Percentiles rank a stretch among this genome's conserved stretches.
Conservation (phyloP, 208 protist species). For the Wallacemonas collosoma region DNA sequence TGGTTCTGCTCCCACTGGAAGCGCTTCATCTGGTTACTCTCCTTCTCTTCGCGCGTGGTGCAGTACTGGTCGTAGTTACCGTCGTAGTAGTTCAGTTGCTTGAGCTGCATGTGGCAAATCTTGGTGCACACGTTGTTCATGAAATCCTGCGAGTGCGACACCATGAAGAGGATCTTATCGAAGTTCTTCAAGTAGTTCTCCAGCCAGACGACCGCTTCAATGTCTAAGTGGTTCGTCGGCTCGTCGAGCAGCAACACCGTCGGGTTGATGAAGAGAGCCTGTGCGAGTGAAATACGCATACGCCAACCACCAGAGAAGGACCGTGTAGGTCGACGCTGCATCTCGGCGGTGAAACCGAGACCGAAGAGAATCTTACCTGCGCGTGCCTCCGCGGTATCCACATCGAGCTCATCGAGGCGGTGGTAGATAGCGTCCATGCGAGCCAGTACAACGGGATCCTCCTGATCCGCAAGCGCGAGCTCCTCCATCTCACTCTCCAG, state of each 20-base stretch:
- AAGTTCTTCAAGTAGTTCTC: conserved; percentile 95
- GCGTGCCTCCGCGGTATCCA: conserved; percentile 79
- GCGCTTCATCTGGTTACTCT: conserved; percentile 96
- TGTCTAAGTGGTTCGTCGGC: conserved; percentile 98
- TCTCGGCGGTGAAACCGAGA: conserved; percentile 93
- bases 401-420: conserved; percentile 93
- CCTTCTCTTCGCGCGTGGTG: conserved; percentile 91
- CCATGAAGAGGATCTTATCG: conserved; percentile 94
- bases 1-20: conserved; percentile 97
- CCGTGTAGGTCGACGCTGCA: conserved; percentile 78
- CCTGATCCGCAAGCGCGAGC: conserved; percentile 75
- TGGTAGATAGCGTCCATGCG: conserved; percentile 93
- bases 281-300: conserved; percentile 97
- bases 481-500: conserved; percentile 88
- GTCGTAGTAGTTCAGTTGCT: conserved; percentile 90
- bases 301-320: conserved; percentile 97
- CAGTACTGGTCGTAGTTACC: conserved; percentile 97
- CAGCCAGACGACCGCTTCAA: conserved; percentile 96
- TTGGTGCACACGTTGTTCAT: conserved; percentile 98
- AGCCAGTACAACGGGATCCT: conserved; percentile 65
- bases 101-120: conserved; percentile 92
- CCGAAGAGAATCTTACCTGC: conserved; percentile 94
- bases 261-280: conserved; percentile 95
- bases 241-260: conserved; percentile 97
- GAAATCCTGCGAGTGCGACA: conserved; percentile 97